phyloP scores from a whole-genome alignment of 495 filamentous ascomycete genomes.

The Zalerion maritima region DNA sequence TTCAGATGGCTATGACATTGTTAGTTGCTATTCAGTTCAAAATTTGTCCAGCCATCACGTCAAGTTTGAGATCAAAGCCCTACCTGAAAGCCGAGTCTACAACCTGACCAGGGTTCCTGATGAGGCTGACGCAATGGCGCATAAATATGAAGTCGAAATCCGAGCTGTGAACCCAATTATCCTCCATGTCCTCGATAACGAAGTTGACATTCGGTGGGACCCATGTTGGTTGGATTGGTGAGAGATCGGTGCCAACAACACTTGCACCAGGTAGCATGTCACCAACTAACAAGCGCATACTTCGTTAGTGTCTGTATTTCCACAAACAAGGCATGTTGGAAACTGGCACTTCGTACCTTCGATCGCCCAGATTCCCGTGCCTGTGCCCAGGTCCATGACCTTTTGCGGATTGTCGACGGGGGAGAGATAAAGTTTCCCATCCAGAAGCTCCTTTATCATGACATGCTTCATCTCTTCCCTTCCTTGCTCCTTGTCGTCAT shows the following conservation, averaged over 20 bases:
- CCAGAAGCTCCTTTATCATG: constrained; percentile 37
- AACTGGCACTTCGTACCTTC: constrained; percentile 32
- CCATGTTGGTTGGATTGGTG: constrained; percentile 43
- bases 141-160: constrained; percentile 40
- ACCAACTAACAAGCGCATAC: constrained; percentile 24
- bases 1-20: constrained; percentile 29
- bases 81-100: constrained; percentile 19
- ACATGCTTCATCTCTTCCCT: constrained; percentile 39
- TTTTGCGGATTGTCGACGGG: constrained; percentile 33
- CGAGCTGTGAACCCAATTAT: constrained; percentile 32
- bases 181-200: constrained; percentile 46
- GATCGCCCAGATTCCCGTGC: constrained; percentile 53
- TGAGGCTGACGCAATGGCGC: constrained; percentile 26
- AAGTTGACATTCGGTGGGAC: constrained; percentile 43
- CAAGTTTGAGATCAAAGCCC: constrained; percentile 20
- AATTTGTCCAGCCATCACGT: constrained; percentile 24
- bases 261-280: constrained; percentile 39
- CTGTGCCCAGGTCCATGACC: constrained; percentile 48
- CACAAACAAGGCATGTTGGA: constrained; percentile 1
- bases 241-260: constrained; percentile 50
- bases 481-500: constrained; percentile 23
- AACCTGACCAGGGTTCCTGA: constrained; percentile 30
- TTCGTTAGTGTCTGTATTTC: no score
- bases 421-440: constrained; percentile 34
- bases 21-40: not conserved